phyloP scores from a whole-genome alignment of 345 rosid genomes.

The Salix udensis region DNA sequence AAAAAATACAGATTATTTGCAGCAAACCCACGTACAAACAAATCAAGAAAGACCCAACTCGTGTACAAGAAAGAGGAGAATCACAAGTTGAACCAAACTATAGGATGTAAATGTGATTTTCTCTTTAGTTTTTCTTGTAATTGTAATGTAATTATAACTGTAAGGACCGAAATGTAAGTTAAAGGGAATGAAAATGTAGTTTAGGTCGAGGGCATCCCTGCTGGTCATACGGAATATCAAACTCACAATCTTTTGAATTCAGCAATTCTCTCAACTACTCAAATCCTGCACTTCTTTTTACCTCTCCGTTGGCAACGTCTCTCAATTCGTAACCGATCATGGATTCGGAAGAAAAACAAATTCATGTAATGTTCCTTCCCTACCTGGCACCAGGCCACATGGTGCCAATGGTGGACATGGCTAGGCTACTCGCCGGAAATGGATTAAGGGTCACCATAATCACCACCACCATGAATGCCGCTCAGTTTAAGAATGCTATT shows the following conservation, averaged over 20 bases:
- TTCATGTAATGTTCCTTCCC: slow-evolving; percentile 38
- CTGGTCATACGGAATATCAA: not conserved
- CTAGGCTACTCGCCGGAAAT: slow-evolving; percentile 26
- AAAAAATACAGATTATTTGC: too few relatives aligned
- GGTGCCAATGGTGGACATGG: slow-evolving; percentile 37
- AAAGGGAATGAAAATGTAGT: not conserved
- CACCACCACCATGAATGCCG: slow-evolving; percentile 24
- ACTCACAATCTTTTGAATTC: too few relatives aligned
- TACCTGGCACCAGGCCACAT: slow-evolving; percentile 41
- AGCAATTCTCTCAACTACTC: too few relatives aligned
- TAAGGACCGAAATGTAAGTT: not conserved
- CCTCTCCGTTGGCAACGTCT: not conserved
- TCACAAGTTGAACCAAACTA: too few relatives aligned
- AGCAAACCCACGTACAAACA: too few relatives aligned
- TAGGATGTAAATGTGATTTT: too few relatives aligned
- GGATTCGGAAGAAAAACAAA: slow-evolving; percentile 14
- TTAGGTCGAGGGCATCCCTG: not conserved
- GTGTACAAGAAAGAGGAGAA: too few relatives aligned
- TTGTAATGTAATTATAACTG: not conserved
- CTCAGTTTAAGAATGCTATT: slow-evolving; percentile 14
- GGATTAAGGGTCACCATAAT: slow-evolving; percentile 25
- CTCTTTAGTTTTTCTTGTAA: too few relatives aligned
- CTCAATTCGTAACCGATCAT: not conserved
- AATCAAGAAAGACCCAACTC: too few relatives aligned
- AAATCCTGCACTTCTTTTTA: not conserved